Conservation (phyloP, 2,329 filamentous ascomycete species). For the Trichoderma koningii region DNA sequence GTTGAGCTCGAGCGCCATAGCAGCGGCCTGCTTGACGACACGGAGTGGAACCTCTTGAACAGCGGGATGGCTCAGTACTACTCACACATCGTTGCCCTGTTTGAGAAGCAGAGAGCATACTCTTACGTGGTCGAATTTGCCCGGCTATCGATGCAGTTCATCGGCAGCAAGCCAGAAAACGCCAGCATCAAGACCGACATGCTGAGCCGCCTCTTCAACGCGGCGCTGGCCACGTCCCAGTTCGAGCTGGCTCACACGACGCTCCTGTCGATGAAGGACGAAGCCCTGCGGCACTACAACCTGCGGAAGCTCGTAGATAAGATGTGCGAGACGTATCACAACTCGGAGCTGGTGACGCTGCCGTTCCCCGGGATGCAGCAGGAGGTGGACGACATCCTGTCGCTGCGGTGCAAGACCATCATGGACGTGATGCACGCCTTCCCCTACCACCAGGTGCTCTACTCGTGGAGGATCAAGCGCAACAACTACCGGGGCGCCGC, state of each 20-base stretch:
- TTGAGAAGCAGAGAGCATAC: constrained; percentile 74
- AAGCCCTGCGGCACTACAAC: constrained; percentile 69
- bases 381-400: constrained; percentile 76
- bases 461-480: constrained; percentile 83
- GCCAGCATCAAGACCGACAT: constrained; percentile 65
- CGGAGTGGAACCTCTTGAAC: constrained; percentile 69
- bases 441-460: constrained; percentile 88
- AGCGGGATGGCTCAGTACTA: constrained; percentile 82
- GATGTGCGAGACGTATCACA: constrained; percentile 69
- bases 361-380: constrained; percentile 78
- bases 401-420: constrained; percentile 68
- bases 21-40: constrained; percentile 70
- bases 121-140: constrained; percentile 85
- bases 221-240: constrained; percentile 74
- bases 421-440: constrained; percentile 67
- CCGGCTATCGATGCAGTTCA: constrained; percentile 69
- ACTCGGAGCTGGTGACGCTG: constrained; percentile 69
- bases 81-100: constrained; percentile 79
- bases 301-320: constrained; percentile 69
- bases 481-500: constrained; percentile 83
- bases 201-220: constrained; percentile 80
- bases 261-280: constrained; percentile 71
- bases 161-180: constrained; percentile 38
- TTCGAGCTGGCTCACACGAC: constrained; percentile 83
- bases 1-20: constrained; percentile 57